Evolutionary conservation across 208 protist genomes (phyloP), one percentile per base, ranked within the genome.

Genomic region (Leishmania arabica): DNA sequence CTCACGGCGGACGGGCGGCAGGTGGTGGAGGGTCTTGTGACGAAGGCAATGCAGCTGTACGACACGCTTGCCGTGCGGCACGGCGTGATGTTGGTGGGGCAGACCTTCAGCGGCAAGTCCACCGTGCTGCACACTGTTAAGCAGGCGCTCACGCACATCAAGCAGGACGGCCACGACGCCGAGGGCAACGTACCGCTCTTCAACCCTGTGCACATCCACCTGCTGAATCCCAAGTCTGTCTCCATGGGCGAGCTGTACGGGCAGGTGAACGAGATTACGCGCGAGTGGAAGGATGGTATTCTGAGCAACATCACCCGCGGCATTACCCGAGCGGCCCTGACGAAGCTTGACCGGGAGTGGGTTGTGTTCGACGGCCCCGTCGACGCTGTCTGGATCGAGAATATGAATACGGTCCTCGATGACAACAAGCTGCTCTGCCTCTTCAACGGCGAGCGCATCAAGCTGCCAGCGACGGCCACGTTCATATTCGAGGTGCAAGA

Each of bases 401-500:
- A 99, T 84, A 98, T 99, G 98, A 99, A 99, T 91, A 99, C 99
- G 6, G 99, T 99, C 2, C 90, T 99, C 13, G 99, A 99, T 89
- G 99, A 99, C 86, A 99, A 99, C 92, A 99, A 99, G 90, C 95
- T 99, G 81, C 94, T 99, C 4, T 99, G 98, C 86, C 91, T 99
- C 34, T 97, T 99, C 82, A 99, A 97, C 86, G 97, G 98, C 58
- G 98, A 99, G 89, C 96, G 98, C 80, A 99, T 99, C 85, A 99
- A 98, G 83, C 88, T 99, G 47, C 97, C 95, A 24, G 72, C 82
- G 8, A 98, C 95, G 45, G 95, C 98, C 51, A 94, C 96, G 53
- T 97, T 99, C 82, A 98, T 99, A 90, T 99, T 99, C 84, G 99
- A 99, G 86, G 99, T 99, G 49, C 97, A 99, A 81, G 98, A 99